Evolutionary conservation across 192 early-diverging fungal species (phyloP), one percentile per base, ranked within the genome.

Genomic region (Mortierella alpina): DNA sequence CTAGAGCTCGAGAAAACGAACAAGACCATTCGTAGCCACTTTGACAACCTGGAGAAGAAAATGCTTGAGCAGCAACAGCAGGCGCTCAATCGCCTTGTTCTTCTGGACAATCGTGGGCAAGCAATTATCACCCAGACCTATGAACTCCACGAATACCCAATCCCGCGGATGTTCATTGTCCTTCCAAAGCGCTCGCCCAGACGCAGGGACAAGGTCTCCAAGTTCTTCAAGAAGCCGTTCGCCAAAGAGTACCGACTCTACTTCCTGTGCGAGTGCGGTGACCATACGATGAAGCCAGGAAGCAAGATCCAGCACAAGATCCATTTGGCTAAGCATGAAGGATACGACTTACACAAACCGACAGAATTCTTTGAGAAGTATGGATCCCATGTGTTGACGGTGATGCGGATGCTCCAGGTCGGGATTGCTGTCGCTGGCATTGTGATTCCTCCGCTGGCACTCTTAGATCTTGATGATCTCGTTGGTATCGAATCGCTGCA

Each of bases 241-340:
- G 15, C 49, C 7, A 61, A 53, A 10, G 17, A 70, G 59, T 70
- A 61, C 49, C 59, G n/a, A 2, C 59, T 70, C 3, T 44, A 52
- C 50, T 70, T 70, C 44, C 56, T 70, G 15, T 70, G 68, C 47
- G 68, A 70, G 59, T 70, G 70, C 44, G 70, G 70, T 2, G 70
- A 46, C 0, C 70, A 63, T 17, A 64, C 70, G 0, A 56, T 45
- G 56, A 63, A 5, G 1, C 13, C 39, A 48, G n/a, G 68, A 12
- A 2, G 31, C 41, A n/a, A 49, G 15, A 49, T 59, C 47, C 44
- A 14, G 46, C 48, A 63, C 45, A 42, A 61, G n/a, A n/a, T 61
- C 41, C 70, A 72, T 72, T 12, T 72, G 8, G 60, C 70, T 2
- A 58, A 64, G 31, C 71, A 73, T 39, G 63, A 57, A 15, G 71